Evolutionary conservation across 306 rosid species (phyloP).

Genomic region (Begonia masoniana): DNA sequence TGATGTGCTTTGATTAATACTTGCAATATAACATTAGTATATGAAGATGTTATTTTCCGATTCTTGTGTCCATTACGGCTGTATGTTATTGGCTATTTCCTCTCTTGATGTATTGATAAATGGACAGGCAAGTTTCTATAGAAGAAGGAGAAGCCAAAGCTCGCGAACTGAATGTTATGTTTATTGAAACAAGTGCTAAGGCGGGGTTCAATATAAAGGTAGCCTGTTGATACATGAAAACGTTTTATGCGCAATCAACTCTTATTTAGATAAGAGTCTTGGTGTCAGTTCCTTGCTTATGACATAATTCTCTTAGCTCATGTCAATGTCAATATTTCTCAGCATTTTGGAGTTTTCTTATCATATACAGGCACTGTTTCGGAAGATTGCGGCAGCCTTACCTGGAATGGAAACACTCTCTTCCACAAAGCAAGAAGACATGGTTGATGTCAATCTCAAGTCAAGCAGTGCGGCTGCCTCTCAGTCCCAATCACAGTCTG

Average conservation of each 20-base stretch:
- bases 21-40: too few species aligned
- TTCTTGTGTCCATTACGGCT: neutral
- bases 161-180: conserved; percentile 70
- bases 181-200: conserved; percentile 88
- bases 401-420: conserved; percentile 92
- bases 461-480: conserved; percentile 29
- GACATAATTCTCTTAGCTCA: neutral
- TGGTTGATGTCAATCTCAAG: conserved; percentile 85
- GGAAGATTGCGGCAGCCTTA: conserved; percentile 86
- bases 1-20: too few species aligned
- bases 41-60: neutral
- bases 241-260: neutral
- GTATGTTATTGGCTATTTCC: conserved; percentile 1
- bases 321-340: neutral
- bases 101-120: conserved; percentile 1
- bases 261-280: neutral
- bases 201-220: conserved; percentile 92
- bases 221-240: neutral
- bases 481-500: conserved; percentile 41
- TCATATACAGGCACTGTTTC: conserved; percentile 50
- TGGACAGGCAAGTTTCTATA: conserved; percentile 69
- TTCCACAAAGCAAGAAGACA: conserved; percentile 74
- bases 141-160: conserved; percentile 88
- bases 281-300: neutral
- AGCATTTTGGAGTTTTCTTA: neutral